phyloP scores from a whole-genome alignment of 1,139 yeast species.

The Candida smagusa region DNA sequence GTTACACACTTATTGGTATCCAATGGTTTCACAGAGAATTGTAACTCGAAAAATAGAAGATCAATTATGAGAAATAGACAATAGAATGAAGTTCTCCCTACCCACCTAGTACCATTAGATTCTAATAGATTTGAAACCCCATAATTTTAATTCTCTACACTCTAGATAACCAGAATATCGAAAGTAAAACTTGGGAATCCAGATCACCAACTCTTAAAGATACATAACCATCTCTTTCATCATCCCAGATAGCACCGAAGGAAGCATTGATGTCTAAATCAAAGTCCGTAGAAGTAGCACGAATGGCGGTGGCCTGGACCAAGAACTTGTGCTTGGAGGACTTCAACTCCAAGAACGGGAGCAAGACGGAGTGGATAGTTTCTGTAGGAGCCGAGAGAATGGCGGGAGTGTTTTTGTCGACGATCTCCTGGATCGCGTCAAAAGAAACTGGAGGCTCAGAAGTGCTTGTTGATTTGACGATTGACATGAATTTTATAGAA shows the following conservation, averaged over 20 bases:
- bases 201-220: constrained; percentile 13
- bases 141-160: too few species aligned
- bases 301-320: constrained; percentile 25
- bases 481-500: neutral
- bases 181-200: constrained; percentile 14
- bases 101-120: too few species aligned
- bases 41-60: too few species aligned
- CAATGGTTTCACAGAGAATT: too few species aligned
- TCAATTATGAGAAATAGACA: too few species aligned
- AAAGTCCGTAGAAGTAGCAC: constrained; percentile 12
- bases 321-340: constrained; percentile 40
- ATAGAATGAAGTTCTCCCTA: too few species aligned
- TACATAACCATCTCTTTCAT: constrained; percentile 35
- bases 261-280: constrained; percentile 22
- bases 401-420: constrained; percentile 1
- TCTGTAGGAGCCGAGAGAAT: constrained; percentile 5
- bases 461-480: constrained; percentile 6
- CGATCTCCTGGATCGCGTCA: constrained; percentile 5
- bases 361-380: constrained; percentile 9
- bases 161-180: constrained; percentile 29
- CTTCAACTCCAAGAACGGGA: constrained; percentile 21
- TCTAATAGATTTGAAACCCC: too few species aligned
- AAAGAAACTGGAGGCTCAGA: constrained; percentile 10
- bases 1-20: too few species aligned
- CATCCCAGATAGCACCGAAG: constrained; percentile 41